Evolutionary conservation across 768 basidiomycete genomes (phyloP).

Genomic region (Suillus tomentosus): DNA sequence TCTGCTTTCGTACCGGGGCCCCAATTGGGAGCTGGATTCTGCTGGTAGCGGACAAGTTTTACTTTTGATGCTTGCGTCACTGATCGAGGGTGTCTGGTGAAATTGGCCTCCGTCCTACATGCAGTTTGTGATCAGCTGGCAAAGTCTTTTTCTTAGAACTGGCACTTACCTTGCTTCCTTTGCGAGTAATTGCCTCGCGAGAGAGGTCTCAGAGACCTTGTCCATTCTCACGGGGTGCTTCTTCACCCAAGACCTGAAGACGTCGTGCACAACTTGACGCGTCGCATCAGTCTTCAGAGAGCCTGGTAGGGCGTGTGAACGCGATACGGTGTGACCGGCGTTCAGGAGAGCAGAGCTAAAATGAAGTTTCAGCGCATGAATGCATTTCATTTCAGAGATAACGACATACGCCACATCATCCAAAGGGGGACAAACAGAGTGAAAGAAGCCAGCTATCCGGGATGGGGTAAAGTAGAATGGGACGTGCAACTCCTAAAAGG

Average conservation of each 20-base stretch:
- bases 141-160: neutral
- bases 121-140: conserved; percentile 4
- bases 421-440: conserved; percentile 75
- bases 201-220: conserved; percentile 76
- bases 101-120: conserved; percentile 69
- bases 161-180: conserved; percentile 65
- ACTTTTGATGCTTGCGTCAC: conserved; percentile 61
- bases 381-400: neutral
- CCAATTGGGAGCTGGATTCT: conserved; percentile 92
- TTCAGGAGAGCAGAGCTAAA: conserved; percentile 86
- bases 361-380: neutral
- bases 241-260: conserved; percentile 86
- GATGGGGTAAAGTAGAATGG: conserved; percentile 91
- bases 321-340: conserved; percentile 80
- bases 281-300: conserved; percentile 90
- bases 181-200: conserved; percentile 64
- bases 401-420: conserved; percentile 70
- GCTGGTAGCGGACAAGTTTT: conserved; percentile 86
- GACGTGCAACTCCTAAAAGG: conserved; percentile 63
- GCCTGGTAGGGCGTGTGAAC: conserved; percentile 88
- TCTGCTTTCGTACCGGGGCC: conserved; percentile 77
- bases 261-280: conserved; percentile 69
- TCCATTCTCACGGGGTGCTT: conserved; percentile 80
- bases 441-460: conserved; percentile 79
- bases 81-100: conserved; percentile 70